Base-by-base conservation (phyloP, 163 green algal genomes). In the Chlamydomonas reinhardtii region DNA sequence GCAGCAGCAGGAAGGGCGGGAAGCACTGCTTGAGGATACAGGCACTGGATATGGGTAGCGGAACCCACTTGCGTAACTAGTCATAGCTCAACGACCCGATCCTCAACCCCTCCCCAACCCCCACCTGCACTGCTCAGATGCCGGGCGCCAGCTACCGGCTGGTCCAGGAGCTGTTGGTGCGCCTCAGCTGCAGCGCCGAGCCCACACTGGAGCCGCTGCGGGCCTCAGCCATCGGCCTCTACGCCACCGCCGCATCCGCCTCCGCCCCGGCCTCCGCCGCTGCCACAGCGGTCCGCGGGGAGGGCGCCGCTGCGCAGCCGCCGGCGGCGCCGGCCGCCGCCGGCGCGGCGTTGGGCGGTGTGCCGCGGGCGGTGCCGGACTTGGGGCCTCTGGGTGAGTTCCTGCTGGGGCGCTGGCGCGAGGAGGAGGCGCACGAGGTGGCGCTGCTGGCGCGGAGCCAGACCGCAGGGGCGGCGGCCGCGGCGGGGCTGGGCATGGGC, bases 361-460 rank as follows among this genome's bases (percentile, higher is more conserved):
- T 62, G 35, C 43, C 29, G 31, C 77, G 77, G 27, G 35, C 65
- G 19, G 12, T 89, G 17, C 83, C 84, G 0, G 90, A 92, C 48
- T 76, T 94, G 70, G 93, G 93, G 0, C 76, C 93, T 2, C 79
- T 95, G 24, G 93, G 93, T 0, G 89, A 93, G 76, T 95, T 94
- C 76, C 78, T 95, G 52, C 70, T 95, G 71, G 88, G 89, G 24
- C 82, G 90, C 77, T 94, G 89, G 92, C 76, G 83, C 2, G 90
- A 94, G 81, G 70, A 89, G 34, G 81, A 87, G 43, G 92, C 87
- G 12, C 80, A 88, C 6, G 92, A 94, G 88, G 61, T 69, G 56
- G 88, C 77, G 16, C 73, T 89, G 73, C 61, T 91, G 37, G 83
- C 77, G 9, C 66, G 82, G 71, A 87, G 72, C 73, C 48, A 56